Conservation (phyloP, 2,329 filamentous ascomycete species). For the Chaetomiaceae sp. region DNA sequence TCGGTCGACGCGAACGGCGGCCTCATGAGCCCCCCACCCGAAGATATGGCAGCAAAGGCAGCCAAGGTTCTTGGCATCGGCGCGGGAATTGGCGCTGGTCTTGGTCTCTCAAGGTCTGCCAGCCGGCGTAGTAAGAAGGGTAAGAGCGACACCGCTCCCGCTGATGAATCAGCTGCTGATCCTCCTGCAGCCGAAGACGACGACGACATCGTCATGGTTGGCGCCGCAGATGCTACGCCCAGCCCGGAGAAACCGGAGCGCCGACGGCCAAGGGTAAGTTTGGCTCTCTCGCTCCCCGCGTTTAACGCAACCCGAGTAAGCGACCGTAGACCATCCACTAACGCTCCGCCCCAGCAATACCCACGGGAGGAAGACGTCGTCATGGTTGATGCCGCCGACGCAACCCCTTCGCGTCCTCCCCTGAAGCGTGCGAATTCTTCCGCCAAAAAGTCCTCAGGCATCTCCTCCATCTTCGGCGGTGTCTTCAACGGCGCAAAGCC, state of each 20-base stretch:
- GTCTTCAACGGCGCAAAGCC: constrained; percentile 39
- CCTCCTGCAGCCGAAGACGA: constrained; percentile 19
- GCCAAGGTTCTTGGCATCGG: constrained; percentile 65
- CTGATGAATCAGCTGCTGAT: constrained; percentile 11
- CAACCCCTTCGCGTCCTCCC: constrained; percentile 41
- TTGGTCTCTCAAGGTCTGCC: constrained; percentile 25
- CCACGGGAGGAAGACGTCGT: constrained; percentile 59
- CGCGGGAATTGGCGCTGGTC: constrained; percentile 41
- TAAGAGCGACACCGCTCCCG: constrained; percentile 16
- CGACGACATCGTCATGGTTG: constrained; percentile 44
- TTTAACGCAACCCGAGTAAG: constrained; percentile 1
- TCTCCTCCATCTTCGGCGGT: constrained; percentile 58
- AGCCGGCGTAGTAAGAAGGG: constrained; percentile 42
- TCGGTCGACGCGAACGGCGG: constrained; percentile 61
- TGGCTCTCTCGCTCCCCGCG: not conserved
- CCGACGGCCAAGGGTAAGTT: constrained; percentile 39
- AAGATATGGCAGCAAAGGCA: constrained; percentile 68
- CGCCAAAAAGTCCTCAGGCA: constrained; percentile 53
- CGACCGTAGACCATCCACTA: too few relatives aligned
- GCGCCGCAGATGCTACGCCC: constrained; percentile 33
- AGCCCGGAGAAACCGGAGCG: constrained; percentile 43
- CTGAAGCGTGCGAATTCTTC: constrained; percentile 56
- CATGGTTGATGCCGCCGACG: constrained; percentile 47
- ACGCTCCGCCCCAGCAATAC: constrained; percentile 52
- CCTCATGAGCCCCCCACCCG: constrained; percentile 66